Evolutionary conservation across 495 filamentous ascomycete species (phyloP).

Genomic region (Aspergillus panamensis): DNA sequence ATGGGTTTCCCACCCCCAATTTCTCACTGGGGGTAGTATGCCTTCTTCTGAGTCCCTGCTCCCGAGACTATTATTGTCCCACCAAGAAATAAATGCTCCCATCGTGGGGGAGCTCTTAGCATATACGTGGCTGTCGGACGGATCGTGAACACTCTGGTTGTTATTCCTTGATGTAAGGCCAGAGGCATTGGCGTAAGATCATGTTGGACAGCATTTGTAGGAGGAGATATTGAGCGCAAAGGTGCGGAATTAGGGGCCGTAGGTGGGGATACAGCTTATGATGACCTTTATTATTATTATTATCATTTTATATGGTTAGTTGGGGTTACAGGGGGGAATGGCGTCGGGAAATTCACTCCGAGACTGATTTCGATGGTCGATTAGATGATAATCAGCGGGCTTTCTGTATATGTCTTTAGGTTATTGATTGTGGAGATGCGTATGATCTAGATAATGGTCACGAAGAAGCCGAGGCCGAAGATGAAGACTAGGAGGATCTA

Average conservation of each 20-base stretch:
- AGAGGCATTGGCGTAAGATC: background rate
- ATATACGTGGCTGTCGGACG: background rate
- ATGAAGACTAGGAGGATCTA: slow-evolving; percentile 44
- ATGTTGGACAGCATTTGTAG: background rate
- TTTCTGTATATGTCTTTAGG: slow-evolving; percentile 43
- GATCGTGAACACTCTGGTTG: background rate
- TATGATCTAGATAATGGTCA: slow-evolving; percentile 52
- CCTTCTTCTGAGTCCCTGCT: background rate
- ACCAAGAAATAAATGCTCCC: background rate
- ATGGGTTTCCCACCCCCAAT: background rate
- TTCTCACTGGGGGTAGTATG: background rate
- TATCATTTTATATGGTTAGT: slow-evolving; percentile 2
- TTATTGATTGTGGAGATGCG: slow-evolving; percentile 49
- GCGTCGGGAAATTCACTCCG: slow-evolving; percentile 31
- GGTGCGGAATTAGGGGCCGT: slow-evolving; percentile 47
- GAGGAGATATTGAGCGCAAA: slow-evolving; percentile 28
- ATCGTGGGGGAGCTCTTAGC: background rate
- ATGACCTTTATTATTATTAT: slow-evolving; percentile 44
- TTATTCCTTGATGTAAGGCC: background rate
- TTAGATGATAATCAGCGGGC: slow-evolving; percentile 47
- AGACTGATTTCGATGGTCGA: slow-evolving; percentile 50
- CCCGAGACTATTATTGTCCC: background rate
- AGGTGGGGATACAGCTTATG: slow-evolving; percentile 46
- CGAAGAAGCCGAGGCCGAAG: slow-evolving; percentile 51
- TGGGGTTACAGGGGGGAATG: background rate